Evolutionary conservation across 331 rosid species (phyloP).

Genomic region (Cydonia oblonga): DNA sequence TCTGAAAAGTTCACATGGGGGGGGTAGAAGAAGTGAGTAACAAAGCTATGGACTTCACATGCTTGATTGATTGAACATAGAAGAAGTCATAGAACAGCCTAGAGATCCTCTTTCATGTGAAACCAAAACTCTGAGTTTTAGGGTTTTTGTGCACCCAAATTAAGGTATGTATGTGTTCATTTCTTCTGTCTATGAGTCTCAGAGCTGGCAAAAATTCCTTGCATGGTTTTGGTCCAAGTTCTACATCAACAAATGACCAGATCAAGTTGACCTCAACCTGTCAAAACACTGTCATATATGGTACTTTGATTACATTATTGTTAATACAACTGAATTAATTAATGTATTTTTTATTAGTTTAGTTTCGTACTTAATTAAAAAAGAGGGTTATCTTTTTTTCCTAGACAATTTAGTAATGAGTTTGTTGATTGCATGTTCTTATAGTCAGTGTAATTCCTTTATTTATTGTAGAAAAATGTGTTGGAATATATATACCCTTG

Average conservation of each 20-base stretch:
- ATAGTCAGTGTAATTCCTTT: not conserved
- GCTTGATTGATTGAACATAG: not conserved
- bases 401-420: not conserved
- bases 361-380: not conserved
- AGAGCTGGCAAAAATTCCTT: not conserved
- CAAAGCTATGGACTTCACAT: not conserved
- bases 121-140: not conserved
- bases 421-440: not conserved
- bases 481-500: not conserved
- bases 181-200: not conserved
- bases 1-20: slow-evolving; percentile 63
- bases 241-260: not conserved
- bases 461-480: not conserved
- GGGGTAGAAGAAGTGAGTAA: not conserved
- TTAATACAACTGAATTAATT: not conserved
- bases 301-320: no score
- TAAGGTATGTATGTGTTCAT: not conserved
- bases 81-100: not conserved
- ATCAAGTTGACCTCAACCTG: not conserved
- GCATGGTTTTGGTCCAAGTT: not conserved
- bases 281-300: no score
- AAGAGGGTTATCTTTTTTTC: not conserved
- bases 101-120: not conserved
- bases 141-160: not conserved
- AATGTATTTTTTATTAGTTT: not conserved